These are phyloP conservation scores for Phytopythium chamaehyphon DNA, from an alignment of 352 stramenopile species.

Conservation along the genomic window DNA sequence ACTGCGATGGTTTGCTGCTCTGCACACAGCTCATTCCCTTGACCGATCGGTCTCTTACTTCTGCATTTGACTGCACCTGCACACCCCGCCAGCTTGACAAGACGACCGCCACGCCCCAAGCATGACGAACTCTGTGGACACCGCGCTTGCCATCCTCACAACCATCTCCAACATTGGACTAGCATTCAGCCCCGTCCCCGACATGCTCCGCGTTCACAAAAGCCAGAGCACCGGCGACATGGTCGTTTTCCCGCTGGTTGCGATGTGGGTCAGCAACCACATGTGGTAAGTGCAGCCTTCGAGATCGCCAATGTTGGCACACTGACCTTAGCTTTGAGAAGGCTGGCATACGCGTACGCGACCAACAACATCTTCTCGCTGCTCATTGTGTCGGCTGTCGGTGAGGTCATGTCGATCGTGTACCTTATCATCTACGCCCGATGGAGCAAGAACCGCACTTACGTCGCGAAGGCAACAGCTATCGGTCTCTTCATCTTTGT, in stretches of 20 bases:
- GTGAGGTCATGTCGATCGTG: conserved; percentile 20
- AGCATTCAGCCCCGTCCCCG: conserved; percentile 21
- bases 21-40: too few species aligned
- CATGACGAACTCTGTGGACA: neutral
- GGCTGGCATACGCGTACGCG: conserved; percentile 5
- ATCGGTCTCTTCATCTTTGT: neutral
- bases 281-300: conserved; percentile 16
- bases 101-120: neutral
- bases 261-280: conserved; percentile 43
- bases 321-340: neutral
- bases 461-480: conserved; percentile 4
- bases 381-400: conserved; percentile 24
- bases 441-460: conserved; percentile 19
- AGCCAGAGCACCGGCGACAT: conserved; percentile 17
- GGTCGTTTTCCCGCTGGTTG: conserved; percentile 27
- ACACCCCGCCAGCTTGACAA: neutral
- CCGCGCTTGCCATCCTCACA: conserved; percentile 1
- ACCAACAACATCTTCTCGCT: conserved; percentile 23
- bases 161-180: conserved; percentile 2
- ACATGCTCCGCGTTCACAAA: conserved; percentile 21
- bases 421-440: conserved; percentile 30
- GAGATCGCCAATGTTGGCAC: neutral
- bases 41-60: too few species aligned
- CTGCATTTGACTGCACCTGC: neutral
- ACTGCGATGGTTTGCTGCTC: too few species aligned